Evolutionary conservation across 139 green algal species (phyloP), one percentile per base, ranked within the genome.

Genomic region (Micromonas pusilla): DNA sequence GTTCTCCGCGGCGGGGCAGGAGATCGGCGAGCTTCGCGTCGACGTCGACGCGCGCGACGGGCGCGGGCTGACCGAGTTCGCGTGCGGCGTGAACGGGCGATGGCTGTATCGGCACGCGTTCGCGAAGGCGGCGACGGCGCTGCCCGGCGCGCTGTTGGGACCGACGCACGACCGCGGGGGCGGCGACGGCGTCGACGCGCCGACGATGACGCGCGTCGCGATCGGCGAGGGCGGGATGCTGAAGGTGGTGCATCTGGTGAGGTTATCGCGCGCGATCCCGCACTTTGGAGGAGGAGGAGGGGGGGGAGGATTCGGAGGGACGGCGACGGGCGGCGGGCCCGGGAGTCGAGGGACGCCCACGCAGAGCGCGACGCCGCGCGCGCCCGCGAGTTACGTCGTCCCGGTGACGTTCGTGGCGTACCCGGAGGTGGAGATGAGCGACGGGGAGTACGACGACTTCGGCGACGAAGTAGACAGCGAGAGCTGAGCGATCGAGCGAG

Each of bases 201-300:
- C 31, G 3, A 62, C 68, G 68, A 75, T 62, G 68, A 75, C 68
- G 30, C 37, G 38, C 37, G 38, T 75, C 6, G 26, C 68, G 21
- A 32, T 75, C 37, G 31, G 26, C 36, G 33, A 63, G 19, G 30
- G 19, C 37, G 68, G 68, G 21, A 21, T 75, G 20, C 21, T 75
- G 1, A 75, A 75, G 38, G 25, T 75, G 3, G 68, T 62, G 36
- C 68, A 75, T 36, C 25, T 75, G 68, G n/a, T 75, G 37, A n/a
- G n/a, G n/a, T n/a, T n/a, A n/a, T n/a, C n/a, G n/a, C n/a, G n/a
- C n/a, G n/a, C n/a, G n/a, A n/a, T n/a, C n/a, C n/a, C n/a, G 31
- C 26, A 33, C 28, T 23, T 23, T 25, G 63, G 31, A 20, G 63
- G 25, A 37, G 63, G 67, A 33, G 34, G 19, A n/a, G 67, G 16